Base-by-base conservation (phyloP, 2,329 filamentous ascomycete genomes). In the Cordyceps fumosorosea region DNA sequence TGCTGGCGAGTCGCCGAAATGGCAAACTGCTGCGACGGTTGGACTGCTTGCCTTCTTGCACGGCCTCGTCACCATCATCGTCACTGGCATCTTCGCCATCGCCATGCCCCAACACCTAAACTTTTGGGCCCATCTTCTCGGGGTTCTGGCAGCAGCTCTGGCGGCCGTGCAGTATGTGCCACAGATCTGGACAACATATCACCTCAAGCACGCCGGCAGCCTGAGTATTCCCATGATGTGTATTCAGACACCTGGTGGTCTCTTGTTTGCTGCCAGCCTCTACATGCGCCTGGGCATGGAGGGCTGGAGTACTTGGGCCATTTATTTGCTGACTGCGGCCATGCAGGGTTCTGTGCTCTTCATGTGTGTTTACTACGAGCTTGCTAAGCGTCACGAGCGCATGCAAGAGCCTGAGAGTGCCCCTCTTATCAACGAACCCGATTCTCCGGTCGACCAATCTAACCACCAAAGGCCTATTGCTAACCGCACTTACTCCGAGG, bases 181-280 rank as follows among this genome's bases (percentile, higher is more conserved):
- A 0, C 95, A 99, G 76, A 96, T 99, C 66, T 92, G 87, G 77
- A 97, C 90, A 58, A 99, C 95, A 0, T 96, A 90, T 76, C 84
- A 81, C 58, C 79, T 97, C 63, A 89, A 93, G 72, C 88, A 93
- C 69, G 89, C 96, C 2, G 92, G 92, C 60, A 96, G 92, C 73
- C 78, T 99, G 68, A 96, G 91, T 70, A 95, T 99, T 62, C 89
- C 91, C 5, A 98, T 97, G 89, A 98, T 99, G 93, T 89, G 90
- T 72, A 96, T 99, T 40, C 95, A 99, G 74, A 97, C 93, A 0
- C 95, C 95, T 0, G 95, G 95, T 0, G 92, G 91, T 63, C 88
- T 96, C 67, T 78, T 99, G 7, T 98, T 96, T 77, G 92, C 93
- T 0, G 88, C 83, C 14, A 97, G 92, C 72, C 77, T 99, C 50